Evolutionary conservation across 1,284 basidiomycete genomes (phyloP).

Genomic region (Bjerkandera adusta): DNA sequence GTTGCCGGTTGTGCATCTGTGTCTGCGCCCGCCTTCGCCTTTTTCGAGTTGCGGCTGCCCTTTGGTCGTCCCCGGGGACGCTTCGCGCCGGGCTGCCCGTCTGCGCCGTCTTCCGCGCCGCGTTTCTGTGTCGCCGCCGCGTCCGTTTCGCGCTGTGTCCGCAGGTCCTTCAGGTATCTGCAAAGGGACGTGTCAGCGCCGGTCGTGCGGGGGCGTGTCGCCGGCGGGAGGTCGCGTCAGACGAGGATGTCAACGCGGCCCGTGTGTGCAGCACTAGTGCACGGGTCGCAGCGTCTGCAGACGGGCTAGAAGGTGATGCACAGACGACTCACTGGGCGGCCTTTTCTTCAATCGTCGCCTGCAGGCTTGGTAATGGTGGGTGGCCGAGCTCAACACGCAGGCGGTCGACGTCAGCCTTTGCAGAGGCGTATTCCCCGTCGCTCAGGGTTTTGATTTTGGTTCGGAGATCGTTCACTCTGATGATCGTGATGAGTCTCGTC

Average conservation of each 20-base stretch:
- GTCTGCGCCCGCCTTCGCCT: constrained; percentile 7
- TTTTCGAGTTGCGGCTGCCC: constrained; percentile 40
- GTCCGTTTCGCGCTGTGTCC: constrained; percentile 28
- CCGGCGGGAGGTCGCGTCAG: neutral
- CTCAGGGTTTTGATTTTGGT: constrained; percentile 62
- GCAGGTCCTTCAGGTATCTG: constrained; percentile 39
- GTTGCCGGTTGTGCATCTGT: too few species aligned
- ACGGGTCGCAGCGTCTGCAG: neutral
- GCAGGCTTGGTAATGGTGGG: constrained; percentile 63
- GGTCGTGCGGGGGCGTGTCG: neutral
- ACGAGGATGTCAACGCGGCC: neutral
- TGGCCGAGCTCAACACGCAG: constrained; percentile 74
- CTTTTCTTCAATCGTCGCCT: constrained; percentile 72
- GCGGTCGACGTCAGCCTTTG: constrained; percentile 72
- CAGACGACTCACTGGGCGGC: constrained; percentile 68
- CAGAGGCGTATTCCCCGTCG: constrained; percentile 69
- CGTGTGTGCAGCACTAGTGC: neutral
- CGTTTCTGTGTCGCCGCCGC: constrained; percentile 26
- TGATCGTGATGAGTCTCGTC: constrained; percentile 1
- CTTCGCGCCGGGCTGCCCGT: constrained; percentile 33
- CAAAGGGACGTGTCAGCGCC: neutral
- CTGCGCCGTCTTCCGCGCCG: constrained; percentile 28
- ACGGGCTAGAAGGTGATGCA: neutral
- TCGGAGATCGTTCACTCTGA: constrained; percentile 62
- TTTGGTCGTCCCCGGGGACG: constrained; percentile 43